Evolutionary conservation across 495 filamentous ascomycete species (phyloP), one percentile per base, ranked within the genome.

Genomic region (Niebla homalea): DNA sequence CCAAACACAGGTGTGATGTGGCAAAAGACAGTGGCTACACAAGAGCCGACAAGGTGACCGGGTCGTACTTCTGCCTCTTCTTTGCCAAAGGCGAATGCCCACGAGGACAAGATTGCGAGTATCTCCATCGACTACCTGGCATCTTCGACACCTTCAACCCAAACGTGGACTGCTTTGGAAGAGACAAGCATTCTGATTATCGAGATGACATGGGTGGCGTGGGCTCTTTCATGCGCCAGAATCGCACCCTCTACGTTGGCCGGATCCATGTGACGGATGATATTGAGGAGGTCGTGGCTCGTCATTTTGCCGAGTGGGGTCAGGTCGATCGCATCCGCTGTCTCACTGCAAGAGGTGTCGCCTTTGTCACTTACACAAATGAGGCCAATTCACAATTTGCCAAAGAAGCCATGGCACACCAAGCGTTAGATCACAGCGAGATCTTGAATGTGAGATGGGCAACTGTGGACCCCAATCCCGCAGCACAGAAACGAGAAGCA

Each of bases 401-500:
- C 0, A 89, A 89, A 63, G 84, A 89, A 62, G 87, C 89, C 1
- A 94, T 95, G 89, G 83, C 83, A 4, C 79, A 89, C 55, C 93
- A 96, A 63, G 77, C 70, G 0, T 67, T 94, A 5, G 93, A 97
- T 52, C 83, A 96, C 56, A 78, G 75, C 51, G 92, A 98, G 65
- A 84, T 96, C 32, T 67, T 98, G 1, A 99, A 99, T 60, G 92
- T 99, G 15, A 74, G 93, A 35, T 99, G 93, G 93, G 92, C 93
- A 20, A 97, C 92, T 0, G 83, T 83, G 3, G 93, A 99, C 62
- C 93, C 93, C 18, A 99, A 99, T 55, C 93, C 93, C 0, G 78
- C 87, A 73, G 87, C 92, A 10, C 89, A 95, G 64, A 90, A 92
- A 55, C 78, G 93, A 32, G 93, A 99, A 62, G 89, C 85, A 18